These are phyloP conservation scores for Colletotrichum sp. DNA, from an alignment of 2,329 filamentous ascomycete species.

Conservation along the genomic window DNA sequence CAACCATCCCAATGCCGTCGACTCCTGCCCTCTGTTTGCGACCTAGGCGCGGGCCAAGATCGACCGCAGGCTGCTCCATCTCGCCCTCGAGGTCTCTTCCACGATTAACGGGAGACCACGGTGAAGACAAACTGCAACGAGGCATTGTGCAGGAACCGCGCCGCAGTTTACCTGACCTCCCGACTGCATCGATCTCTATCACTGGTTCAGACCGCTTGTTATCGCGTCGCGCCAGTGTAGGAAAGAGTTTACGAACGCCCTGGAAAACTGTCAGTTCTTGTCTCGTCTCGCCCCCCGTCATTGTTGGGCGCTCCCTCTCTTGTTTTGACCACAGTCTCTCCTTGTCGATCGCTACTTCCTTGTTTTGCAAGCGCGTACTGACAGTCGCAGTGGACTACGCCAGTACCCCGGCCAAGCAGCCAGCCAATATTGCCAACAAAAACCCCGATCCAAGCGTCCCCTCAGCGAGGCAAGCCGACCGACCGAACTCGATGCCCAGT, in stretches of 20 bases:
- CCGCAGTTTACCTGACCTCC: neutral
- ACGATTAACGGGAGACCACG: neutral
- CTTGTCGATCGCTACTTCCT: neutral
- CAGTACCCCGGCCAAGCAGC: neutral
- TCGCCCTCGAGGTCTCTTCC: neutral
- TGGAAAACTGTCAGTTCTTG: neutral
- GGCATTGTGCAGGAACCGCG: neutral
- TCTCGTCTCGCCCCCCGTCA: neutral
- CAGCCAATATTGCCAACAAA: neutral
- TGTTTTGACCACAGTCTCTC: neutral
- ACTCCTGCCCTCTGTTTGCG: neutral
- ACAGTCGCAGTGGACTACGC: neutral
- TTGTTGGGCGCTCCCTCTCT: neutral
- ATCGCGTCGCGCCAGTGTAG: neutral
- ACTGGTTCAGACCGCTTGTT: neutral
- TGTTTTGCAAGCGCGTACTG: neutral
- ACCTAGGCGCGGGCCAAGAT: neutral
- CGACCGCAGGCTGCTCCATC: neutral
- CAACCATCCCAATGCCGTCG: neutral
- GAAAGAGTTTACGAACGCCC: neutral
- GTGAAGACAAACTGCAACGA: neutral
- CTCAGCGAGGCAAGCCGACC: neutral
- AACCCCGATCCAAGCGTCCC: neutral
- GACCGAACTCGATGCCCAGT: neutral
- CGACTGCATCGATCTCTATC: neutral